Conservation (phyloP, 345 rosid species). For the Dipteronia dyeriana region DNA sequence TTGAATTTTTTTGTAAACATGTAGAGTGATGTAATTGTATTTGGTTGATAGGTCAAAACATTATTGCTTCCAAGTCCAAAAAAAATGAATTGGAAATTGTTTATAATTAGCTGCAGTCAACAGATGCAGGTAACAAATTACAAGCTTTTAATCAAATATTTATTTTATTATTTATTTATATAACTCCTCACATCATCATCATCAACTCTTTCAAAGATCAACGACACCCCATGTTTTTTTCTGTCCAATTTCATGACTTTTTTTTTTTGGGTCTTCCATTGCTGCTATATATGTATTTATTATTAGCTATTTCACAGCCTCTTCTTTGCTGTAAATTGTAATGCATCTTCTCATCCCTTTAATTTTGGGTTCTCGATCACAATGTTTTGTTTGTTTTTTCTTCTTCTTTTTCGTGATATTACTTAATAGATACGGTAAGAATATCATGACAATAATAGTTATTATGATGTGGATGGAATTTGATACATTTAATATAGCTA, state of each 20-base stretch:
- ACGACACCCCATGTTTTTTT: constrained; percentile 11
- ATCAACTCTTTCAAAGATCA: constrained; percentile 13
- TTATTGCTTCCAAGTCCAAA: constrained; percentile 12
- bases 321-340: not conserved
- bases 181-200: not conserved
- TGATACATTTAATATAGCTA: too few relatives aligned
- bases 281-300: constrained; percentile 11
- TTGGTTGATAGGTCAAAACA: not conserved
- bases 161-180: not conserved
- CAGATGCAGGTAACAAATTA: constrained; percentile 18
- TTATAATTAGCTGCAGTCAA: constrained; percentile 7
- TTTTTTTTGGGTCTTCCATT: constrained; percentile 23
- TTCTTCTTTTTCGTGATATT: not conserved
- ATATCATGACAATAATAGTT: too few relatives aligned
- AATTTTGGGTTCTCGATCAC: not conserved
- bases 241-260: constrained; percentile 11
- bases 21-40: constrained; percentile 4
- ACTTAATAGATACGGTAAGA: not conserved
- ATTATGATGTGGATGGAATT: too few relatives aligned
- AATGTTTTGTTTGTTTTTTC: not conserved
- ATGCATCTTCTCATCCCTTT: not conserved
- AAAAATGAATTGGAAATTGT: constrained; percentile 11
- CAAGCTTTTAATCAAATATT: not conserved
- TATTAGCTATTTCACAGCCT: not conserved
- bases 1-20: not conserved